Evolutionary conservation across 2,329 filamentous ascomycete genomes (phyloP).

Genomic region (Penicillium oxalicum): DNA sequence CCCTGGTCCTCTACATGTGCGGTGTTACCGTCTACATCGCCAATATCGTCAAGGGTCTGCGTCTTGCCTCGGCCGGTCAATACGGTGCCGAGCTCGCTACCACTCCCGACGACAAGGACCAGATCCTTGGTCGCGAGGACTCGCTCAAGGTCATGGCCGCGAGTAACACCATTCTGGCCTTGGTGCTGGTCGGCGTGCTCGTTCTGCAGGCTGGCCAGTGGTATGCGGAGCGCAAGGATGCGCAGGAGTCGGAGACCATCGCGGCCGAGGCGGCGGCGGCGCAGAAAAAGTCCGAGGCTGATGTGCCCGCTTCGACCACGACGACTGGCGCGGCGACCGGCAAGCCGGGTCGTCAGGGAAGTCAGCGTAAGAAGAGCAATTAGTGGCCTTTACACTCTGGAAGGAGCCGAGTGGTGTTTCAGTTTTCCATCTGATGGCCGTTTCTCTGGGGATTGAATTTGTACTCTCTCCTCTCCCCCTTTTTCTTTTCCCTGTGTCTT

Average conservation of each 20-base stretch:
- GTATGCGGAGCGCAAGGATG: slow-evolving; percentile 95
- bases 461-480: not conserved
- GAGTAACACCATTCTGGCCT: slow-evolving; percentile 90
- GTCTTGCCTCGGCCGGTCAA: slow-evolving; percentile 68
- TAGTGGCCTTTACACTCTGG: not conserved
- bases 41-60: slow-evolving; percentile 92
- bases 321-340: slow-evolving; percentile 9
- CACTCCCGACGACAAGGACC: slow-evolving; percentile 50
- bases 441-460: not conserved
- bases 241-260: slow-evolving; percentile 66
- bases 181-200: slow-evolving; percentile 85
- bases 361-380: slow-evolving; percentile 25
- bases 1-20: slow-evolving; percentile 68
- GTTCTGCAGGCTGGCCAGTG: slow-evolving; percentile 94
- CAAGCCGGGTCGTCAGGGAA: slow-evolving; percentile 14
- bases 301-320: slow-evolving; percentile 1
- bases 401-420: not conserved
- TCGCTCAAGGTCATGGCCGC: slow-evolving; percentile 84
- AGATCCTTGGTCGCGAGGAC: slow-evolving; percentile 76
- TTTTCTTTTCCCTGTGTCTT: too few relatives aligned
- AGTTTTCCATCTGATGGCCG: not conserved
- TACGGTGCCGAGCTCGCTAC: slow-evolving; percentile 50
- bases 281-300: slow-evolving; percentile 16
- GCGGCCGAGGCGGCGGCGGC: slow-evolving; percentile 16
- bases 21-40: slow-evolving; percentile 89